A percentile compares a stretch with the other conserved stretches of the same genome.
Conservation (phyloP, 1,139 yeast species). For the Hemisphaericaspora lyxosophila region DNA sequence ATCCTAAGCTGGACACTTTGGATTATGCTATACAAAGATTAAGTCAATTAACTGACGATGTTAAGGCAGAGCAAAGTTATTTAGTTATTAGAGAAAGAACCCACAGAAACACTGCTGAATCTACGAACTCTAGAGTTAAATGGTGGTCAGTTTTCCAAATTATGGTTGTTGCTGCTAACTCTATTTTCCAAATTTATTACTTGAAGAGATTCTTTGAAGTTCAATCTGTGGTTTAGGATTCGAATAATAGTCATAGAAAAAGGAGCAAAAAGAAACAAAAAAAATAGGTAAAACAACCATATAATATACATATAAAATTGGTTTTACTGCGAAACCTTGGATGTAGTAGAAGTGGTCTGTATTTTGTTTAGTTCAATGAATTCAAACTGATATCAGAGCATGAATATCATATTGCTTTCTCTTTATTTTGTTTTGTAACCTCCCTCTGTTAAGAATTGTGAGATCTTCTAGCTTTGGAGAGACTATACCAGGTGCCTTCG, state of each 20-base stretch:
- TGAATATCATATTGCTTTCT: too few species aligned
- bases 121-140: conserved; percentile 93
- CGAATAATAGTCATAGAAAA: background rate
- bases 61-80: conserved; percentile 89
- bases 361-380: too few species aligned
- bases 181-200: conserved; percentile 90
- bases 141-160: conserved; percentile 97
- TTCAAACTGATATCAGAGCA: too few species aligned
- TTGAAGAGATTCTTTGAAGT: conserved; percentile 95
- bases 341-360: too few species aligned
- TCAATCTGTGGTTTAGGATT: conserved; percentile 69
- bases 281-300: too few species aligned
- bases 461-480: too few species aligned
- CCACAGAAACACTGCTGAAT: conserved; percentile 97
- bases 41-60: conserved; percentile 75
- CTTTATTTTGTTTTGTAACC: too few species aligned
- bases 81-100: conserved; percentile 95
- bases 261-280: too few species aligned
- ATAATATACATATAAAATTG: too few species aligned
- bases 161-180: conserved; percentile 79
- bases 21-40: conserved; percentile 83
- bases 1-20: conserved; percentile 76
- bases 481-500: too few species aligned
- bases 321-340: too few species aligned
- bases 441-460: too few species aligned